Base-by-base conservation (phyloP, 768 basidiomycete genomes). In the Pholiota conissans region DNA sequence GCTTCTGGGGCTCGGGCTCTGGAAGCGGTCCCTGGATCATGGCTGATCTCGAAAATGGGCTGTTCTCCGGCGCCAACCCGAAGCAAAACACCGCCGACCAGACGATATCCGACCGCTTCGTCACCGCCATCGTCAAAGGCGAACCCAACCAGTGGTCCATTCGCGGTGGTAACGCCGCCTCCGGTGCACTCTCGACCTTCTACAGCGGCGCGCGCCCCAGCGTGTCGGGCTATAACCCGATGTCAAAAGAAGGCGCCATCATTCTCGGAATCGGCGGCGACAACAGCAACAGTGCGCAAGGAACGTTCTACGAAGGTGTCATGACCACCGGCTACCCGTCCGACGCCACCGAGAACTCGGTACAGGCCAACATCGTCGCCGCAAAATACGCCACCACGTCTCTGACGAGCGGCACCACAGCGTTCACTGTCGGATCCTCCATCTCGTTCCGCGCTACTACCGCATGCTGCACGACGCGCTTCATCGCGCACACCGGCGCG, bases 291-390 rank as follows among this genome's bases (percentile, higher is more conserved):
- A 18, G 57, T 42, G 57, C 57, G 9, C 57, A 58, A 45, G 57
- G 57, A 40, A 58, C 57, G 5, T 58, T 58, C 57, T 58, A 58
- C 51, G 57, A 58, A 52, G 57, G 57, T 20, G 57, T 53, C 6
- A 58, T 58, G 57, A 58, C 57, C 46, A 47, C 57, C 10, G 56
- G 56, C 5, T 57, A 35, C 49, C 56, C 56, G 6, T 57, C 56
- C 39, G 56, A 51, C 28, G 49, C 57, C 9, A 53, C 51, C 18
- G 57, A 58, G 46, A 52, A 58, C 35, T 8, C 57, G 14, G 57
- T 58, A 14, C 57, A 58, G 24, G 57, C 51, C 32, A 53, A 58
- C 52, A 58, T 58, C 37, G 57, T 58, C 11, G 57, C 51, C 27
- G 57, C 57, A 3, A 28, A 28, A 35, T 58, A 58, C 52, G 57